Evolutionary conservation across 805 yeast species (phyloP), one percentile per base, ranked within the genome.

Genomic region (Candida manassasensis): DNA sequence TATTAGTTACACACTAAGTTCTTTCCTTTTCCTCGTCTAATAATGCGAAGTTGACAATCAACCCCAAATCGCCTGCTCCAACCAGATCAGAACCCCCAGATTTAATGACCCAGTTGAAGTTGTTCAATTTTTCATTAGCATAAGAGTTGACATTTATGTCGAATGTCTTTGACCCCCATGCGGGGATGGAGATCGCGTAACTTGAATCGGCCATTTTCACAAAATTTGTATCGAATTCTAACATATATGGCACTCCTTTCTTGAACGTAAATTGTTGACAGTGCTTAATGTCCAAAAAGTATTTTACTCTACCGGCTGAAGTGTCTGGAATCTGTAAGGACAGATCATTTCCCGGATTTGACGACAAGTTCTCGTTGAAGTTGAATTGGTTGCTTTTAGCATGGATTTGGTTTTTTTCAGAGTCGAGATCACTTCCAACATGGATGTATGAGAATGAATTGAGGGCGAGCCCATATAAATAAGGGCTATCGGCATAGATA

Each of bases 401-500:
- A 15, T 13, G 35, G 21, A 4, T 31, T n/a, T n/a, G 27, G 8
- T 28, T 26, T 3, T 37, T 21, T n/a, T 32, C 15, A 12, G 18
- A 16, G 13, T 32, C 12, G 19, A 32, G 34, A 11, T 32, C 32
- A n/a, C 12, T 31, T 14, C 21, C 25, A 13, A 21, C n/a, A 21
- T 30, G 55, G 27, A 80, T 56, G 29, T 57, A 63, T 14, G 78
- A 77, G 48, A 81, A 71, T 35, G 81, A 73, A 33, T 77, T 69
- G 40, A 79, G 54, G 0, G 76, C 81, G 28, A 73, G 67, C 1
- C 86, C 85, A 43, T 79, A 81, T 10, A 81, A 52, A 48, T 59
- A 81, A 2, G 88, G 88, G 45, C 67, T 64, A 29, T 79, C 84
- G 21, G 61, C 59, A 47, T 76, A 77, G 3, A 77, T 55, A 46